A percentile compares a stretch with the other conserved stretches of the same genome.
Conservation (phyloP, 1,284 basidiomycete genomes). For the Moesziomyces sp. region DNA sequence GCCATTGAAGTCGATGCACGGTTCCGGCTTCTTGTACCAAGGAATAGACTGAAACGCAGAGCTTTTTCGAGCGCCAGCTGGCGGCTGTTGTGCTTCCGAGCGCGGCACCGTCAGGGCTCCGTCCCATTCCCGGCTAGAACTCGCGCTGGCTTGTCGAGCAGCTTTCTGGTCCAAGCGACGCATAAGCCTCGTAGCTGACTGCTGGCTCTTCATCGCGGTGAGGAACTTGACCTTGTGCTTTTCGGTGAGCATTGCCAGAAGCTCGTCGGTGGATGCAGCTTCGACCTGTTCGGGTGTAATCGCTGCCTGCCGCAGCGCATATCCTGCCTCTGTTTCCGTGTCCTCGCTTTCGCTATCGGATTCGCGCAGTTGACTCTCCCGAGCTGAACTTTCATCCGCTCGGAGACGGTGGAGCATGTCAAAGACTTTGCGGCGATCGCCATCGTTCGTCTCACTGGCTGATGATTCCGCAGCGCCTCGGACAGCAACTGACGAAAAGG, state of each 20-base stretch:
- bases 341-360: slow-evolving; percentile 12
- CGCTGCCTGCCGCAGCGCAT: background rate
- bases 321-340: slow-evolving; percentile 3
- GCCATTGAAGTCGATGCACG: slow-evolving; percentile 5
- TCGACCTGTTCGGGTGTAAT: slow-evolving; percentile 24
- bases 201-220: slow-evolving; percentile 21
- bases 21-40: slow-evolving; percentile 25
- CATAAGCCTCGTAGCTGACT: slow-evolving; percentile 28
- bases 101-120: slow-evolving; percentile 3
- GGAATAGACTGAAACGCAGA: slow-evolving; percentile 13
- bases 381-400: slow-evolving; percentile 7
- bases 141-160: background rate
- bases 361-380: slow-evolving; percentile 3
- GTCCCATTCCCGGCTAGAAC: background rate
- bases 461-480: slow-evolving; percentile 1
- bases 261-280: slow-evolving; percentile 25
- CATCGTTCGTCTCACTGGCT: slow-evolving; percentile 11
- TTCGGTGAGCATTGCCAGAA: slow-evolving; percentile 47
- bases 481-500: slow-evolving; percentile 40
- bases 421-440: slow-evolving; percentile 24
- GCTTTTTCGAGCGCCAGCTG: background rate
- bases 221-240: slow-evolving; percentile 41
- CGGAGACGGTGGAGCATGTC: slow-evolving; percentile 32
- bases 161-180: slow-evolving; percentile 24
- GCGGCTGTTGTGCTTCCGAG: background rate